Conservation (phyloP, 495 filamentous ascomycete genomes). For the Neurospora sp. region DNA sequence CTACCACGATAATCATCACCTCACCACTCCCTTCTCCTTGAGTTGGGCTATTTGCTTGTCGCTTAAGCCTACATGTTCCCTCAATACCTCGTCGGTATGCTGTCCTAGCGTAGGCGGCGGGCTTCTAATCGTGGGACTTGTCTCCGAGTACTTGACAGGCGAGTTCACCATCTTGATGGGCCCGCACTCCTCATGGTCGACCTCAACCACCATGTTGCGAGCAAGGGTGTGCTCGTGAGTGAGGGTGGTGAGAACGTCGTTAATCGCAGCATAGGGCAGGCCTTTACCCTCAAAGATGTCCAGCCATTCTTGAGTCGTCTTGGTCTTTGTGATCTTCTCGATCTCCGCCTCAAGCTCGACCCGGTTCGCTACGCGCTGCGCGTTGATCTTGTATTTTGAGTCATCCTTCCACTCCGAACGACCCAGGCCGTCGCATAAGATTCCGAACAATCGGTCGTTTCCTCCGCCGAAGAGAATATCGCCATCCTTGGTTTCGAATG, state of each 20-base stretch:
- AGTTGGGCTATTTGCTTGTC: slow-evolving; percentile 51
- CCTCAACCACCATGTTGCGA: slow-evolving; percentile 76
- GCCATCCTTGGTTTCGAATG: slow-evolving; percentile 87
- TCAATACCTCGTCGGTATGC: slow-evolving; percentile 81
- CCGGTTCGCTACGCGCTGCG: slow-evolving; percentile 70
- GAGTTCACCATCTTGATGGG: slow-evolving; percentile 85
- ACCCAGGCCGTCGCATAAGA: slow-evolving; percentile 70
- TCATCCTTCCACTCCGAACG: slow-evolving; percentile 74
- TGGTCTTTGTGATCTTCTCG: slow-evolving; percentile 59
- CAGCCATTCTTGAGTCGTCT: slow-evolving; percentile 85
- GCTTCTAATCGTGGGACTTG: slow-evolving; percentile 63
- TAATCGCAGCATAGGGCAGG: slow-evolving; percentile 91
- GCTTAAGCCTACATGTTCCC: slow-evolving; percentile 53
- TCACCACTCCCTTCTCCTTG: slow-evolving; percentile 59
- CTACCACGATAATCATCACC: slow-evolving; percentile 27
- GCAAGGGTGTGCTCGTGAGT: slow-evolving; percentile 80
- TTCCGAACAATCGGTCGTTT: slow-evolving; percentile 83
- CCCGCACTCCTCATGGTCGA: slow-evolving; percentile 76
- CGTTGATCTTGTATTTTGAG: slow-evolving; percentile 66
- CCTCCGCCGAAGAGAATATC: slow-evolving; percentile 89
- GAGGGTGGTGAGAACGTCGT: slow-evolving; percentile 77
- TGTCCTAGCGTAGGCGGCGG: slow-evolving; percentile 82
- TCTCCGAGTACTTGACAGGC: slow-evolving; percentile 90
- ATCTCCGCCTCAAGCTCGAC: slow-evolving; percentile 66
- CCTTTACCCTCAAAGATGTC: slow-evolving; percentile 79